Evolutionary conservation across 148 eudicot genomes (phyloP).

Genomic region (Fagopyrum esculentum): DNA sequence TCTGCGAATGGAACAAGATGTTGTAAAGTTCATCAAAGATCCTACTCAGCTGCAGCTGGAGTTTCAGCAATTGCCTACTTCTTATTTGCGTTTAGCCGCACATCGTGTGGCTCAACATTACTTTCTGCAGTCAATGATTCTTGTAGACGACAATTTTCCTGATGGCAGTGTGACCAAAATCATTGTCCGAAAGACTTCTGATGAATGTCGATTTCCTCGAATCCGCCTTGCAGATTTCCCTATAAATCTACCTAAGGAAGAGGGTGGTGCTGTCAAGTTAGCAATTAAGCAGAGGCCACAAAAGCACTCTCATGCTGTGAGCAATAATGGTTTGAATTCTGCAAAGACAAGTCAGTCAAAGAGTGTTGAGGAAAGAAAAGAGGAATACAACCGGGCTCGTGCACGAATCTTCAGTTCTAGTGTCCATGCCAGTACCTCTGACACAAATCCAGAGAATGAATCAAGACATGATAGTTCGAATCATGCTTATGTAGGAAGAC

Average conservation of each 20-base stretch:
- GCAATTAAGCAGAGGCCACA: conserved; percentile 94
- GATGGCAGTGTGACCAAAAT: conserved; percentile 89
- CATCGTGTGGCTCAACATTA: conserved; percentile 98
- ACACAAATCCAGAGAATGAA: conserved; percentile 42
- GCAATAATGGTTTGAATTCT: conserved; percentile 33
- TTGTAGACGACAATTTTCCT: conserved; percentile 67
- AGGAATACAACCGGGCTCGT: conserved; percentile 85
- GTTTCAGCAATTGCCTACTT: conserved; percentile 93
- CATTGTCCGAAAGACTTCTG: conserved; percentile 70
- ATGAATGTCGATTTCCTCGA: conserved; percentile 57
- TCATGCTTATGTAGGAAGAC: conserved; percentile 29
- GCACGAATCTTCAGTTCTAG: conserved; percentile 58
- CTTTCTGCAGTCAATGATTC: conserved; percentile 83
- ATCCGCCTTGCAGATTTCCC: conserved; percentile 92
- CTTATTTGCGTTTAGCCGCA: conserved; percentile 85
- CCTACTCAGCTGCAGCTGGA: conserved; percentile 77
- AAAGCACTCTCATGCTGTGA: conserved; percentile 28
- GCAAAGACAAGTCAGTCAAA: conserved; percentile 41
- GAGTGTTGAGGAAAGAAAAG: conserved; percentile 93
- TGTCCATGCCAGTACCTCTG: conserved; percentile 35
- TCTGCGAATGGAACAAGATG: conserved; percentile 74
- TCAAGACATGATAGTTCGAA: conserved; percentile 40
- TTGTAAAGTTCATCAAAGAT: conserved; percentile 71
- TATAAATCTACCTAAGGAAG: conserved; percentile 66
- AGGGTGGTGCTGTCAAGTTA: conserved; percentile 53